phyloP scores from a whole-genome alignment of 495 filamentous ascomycete species.

The Neurospora terricola region DNA sequence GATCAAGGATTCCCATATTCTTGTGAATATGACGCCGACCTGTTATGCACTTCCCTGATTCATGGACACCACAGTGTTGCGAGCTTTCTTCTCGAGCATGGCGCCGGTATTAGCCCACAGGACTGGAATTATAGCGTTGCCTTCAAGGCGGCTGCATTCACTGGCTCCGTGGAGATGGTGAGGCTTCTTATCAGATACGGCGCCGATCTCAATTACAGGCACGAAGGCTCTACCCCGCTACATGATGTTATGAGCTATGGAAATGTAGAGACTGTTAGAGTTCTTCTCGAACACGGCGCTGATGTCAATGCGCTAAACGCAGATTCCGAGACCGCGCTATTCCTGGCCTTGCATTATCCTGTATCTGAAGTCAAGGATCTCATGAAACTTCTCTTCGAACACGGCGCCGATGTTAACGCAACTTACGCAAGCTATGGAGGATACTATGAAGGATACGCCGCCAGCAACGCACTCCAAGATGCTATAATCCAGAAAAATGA shows the following conservation, averaged over 20 bases:
- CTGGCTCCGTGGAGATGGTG: not conserved
- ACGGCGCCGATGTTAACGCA: conserved; percentile 17
- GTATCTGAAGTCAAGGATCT: not conserved
- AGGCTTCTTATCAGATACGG: not conserved
- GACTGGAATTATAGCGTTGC: conserved; percentile 9
- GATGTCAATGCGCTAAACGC: conserved; percentile 8
- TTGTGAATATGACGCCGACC: not conserved
- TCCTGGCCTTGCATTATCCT: not conserved
- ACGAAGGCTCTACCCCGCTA: not conserved
- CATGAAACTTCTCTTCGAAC: not conserved
- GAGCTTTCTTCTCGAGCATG: not conserved
- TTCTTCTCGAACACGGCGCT: conserved; percentile 9
- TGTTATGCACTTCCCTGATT: not conserved
- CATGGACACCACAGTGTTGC: not conserved
- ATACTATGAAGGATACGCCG: too few relatives aligned
- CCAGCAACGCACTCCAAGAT: too few relatives aligned
- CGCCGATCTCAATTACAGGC: conserved; percentile 4
- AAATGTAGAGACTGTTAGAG: not conserved
- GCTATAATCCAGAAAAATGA: too few relatives aligned
- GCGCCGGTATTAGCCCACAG: conserved; percentile 7
- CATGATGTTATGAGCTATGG: fast-evolving
- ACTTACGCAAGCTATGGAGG: too few relatives aligned
- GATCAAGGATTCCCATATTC: too few relatives aligned
- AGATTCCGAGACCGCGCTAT: conserved; percentile 11
- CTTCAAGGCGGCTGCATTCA: not conserved